A percentile compares a stretch with the other conserved stretches of the same genome.
phyloP scores from a whole-genome alignment of 2,329 filamentous ascomycete genomes.

The Blastomyces silverae region DNA sequence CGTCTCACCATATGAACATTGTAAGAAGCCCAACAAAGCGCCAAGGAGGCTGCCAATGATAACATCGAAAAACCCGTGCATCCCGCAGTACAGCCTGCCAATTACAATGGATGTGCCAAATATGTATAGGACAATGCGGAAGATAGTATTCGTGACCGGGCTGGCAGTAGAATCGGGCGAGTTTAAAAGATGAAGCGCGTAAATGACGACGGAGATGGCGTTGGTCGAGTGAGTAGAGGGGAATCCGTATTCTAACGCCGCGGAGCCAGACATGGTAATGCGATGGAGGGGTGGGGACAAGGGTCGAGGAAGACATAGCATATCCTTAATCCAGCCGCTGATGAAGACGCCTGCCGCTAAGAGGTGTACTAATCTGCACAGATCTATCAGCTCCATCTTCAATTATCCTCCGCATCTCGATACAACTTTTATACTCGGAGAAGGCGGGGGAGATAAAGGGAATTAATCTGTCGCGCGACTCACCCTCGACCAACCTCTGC shows the following conservation, averaged over 20 bases:
- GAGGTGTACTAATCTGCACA: constrained; percentile 55
- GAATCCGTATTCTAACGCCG: constrained; percentile 92
- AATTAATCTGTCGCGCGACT: constrained; percentile 30
- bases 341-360: constrained; percentile 74
- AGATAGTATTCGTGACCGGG: constrained; percentile 51
- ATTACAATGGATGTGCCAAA: constrained; percentile 86
- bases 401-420: neutral
- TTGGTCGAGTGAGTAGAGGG: constrained; percentile 97
- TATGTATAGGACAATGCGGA: constrained; percentile 68
- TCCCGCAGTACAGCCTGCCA: constrained; percentile 90
- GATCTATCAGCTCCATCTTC: neutral
- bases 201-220: constrained; percentile 86
- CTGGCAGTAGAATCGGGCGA: constrained; percentile 58
- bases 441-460: neutral
- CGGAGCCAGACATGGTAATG: constrained; percentile 84
- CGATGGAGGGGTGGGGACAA: constrained; percentile 85
- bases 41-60: constrained; percentile 72
- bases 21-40: constrained; percentile 52
- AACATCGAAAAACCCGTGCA: constrained; percentile 96
- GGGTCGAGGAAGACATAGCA: constrained; percentile 84
- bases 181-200: constrained; percentile 65
- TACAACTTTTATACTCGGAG: neutral
- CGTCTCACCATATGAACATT: constrained; percentile 49
- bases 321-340: constrained; percentile 89
- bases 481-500: constrained; percentile 80